These are phyloP conservation scores for Xerocomellus dryophilus DNA, from an alignment of 768 basidiomycete species.

Conservation along the genomic window DNA sequence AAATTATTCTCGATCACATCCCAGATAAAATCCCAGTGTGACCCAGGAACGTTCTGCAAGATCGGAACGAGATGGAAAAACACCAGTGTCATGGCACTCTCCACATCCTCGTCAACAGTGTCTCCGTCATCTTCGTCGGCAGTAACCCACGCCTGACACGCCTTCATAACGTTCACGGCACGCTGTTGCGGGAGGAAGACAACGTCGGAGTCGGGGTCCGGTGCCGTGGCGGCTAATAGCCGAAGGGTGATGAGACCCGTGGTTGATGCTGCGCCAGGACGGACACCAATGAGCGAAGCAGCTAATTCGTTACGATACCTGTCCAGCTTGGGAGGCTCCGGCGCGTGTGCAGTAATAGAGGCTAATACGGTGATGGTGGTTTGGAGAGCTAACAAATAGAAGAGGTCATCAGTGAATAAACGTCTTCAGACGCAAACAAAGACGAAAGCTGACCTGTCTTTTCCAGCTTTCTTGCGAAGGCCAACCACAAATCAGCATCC, in stretches of 20 bases:
- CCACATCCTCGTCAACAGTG: conserved; percentile 72
- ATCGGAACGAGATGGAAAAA: conserved; percentile 80
- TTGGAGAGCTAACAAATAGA: conserved; percentile 53
- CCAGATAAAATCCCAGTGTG: conserved; percentile 92
- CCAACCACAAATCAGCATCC: conserved; percentile 79
- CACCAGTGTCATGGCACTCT: conserved; percentile 71
- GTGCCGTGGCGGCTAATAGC: conserved; percentile 69
- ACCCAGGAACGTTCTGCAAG: conserved; percentile 78
- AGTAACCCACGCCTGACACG: conserved; percentile 79
- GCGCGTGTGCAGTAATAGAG: conserved; percentile 56
- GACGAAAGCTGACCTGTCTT: conserved; percentile 47
- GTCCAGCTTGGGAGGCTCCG: conserved; percentile 70
- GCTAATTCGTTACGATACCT: conserved; percentile 89
- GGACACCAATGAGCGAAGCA: conserved; percentile 69
- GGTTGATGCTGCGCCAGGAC: conserved; percentile 55
- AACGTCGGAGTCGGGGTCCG: conserved; percentile 72
- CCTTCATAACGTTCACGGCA: conserved; percentile 83
- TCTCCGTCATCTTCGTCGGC: conserved; percentile 51
- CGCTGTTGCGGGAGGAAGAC: conserved; percentile 83
- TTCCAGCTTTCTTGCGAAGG: conserved; percentile 62
- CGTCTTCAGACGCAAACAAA: neutral
- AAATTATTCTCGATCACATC: conserved; percentile 86
- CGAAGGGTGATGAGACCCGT: conserved; percentile 70
- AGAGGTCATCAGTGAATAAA: neutral
- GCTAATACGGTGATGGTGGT: conserved; percentile 64